These are phyloP conservation scores for Erucastrum elatum DNA, from an alignment of 345 rosid species.

Conservation along the genomic window DNA sequence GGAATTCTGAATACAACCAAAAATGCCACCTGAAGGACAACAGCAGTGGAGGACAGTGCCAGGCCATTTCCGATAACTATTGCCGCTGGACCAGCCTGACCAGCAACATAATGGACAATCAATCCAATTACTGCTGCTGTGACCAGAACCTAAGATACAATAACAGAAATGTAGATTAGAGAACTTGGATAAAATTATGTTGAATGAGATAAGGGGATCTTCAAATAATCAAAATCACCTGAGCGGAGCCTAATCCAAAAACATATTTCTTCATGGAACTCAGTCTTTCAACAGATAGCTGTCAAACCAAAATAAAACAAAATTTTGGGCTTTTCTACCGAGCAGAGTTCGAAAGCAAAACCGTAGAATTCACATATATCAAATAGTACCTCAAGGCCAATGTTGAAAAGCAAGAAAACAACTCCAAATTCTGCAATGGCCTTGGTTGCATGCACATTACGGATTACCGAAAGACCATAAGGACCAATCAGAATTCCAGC, in stretches of 20 bases:
- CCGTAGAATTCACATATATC: constrained; percentile 15
- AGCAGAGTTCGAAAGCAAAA: constrained; percentile 27
- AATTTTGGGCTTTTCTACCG: constrained; percentile 30
- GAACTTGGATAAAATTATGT: background rate
- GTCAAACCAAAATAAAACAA: constrained; percentile 40
- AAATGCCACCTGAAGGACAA: constrained; percentile 79
- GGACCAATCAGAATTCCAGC: constrained; percentile 99
- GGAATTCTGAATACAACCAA: constrained; percentile 15
- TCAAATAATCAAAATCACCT: constrained; percentile 55
- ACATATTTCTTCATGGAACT: constrained; percentile 99
- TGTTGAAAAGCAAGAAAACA: constrained; percentile 92
- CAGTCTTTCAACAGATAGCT: constrained; percentile 99
- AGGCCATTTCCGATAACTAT: constrained; percentile 97
- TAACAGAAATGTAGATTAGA: constrained; percentile 26
- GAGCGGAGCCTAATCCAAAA: constrained; percentile 94
- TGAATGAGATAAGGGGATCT: background rate
- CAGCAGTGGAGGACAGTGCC: constrained; percentile 97
- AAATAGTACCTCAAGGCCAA: constrained; percentile 89
- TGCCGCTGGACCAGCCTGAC: constrained; percentile 89
- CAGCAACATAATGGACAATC: constrained; percentile 74
- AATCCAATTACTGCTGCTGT: constrained; percentile 89
- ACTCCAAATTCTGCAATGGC: constrained; percentile 99
- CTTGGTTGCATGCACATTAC: constrained; percentile 95
- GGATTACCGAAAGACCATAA: constrained; percentile 94
- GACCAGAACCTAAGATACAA: constrained; percentile 72